Percentiles rank a stretch among this genome's conserved stretches.
Evolutionary conservation across 306 rosid genomes (phyloP).

Genomic region (Delonix regia): DNA sequence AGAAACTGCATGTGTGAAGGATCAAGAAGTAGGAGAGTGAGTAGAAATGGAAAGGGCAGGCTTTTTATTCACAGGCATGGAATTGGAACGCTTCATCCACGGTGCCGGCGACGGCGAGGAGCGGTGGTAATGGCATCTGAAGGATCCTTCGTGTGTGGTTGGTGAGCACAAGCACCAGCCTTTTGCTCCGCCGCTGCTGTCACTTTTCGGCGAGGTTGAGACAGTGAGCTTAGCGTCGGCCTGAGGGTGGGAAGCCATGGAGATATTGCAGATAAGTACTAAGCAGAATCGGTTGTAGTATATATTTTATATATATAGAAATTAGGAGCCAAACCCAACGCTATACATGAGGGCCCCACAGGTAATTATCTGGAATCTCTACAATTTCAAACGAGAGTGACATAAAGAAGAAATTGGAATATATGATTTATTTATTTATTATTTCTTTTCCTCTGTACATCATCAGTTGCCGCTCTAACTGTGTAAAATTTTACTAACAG

Average conservation of each 20-base stretch:
- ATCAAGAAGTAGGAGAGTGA: neutral
- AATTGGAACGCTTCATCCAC: constrained; percentile 66
- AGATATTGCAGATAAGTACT: neutral
- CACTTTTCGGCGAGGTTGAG: constrained; percentile 62
- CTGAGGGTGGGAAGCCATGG: constrained; percentile 59
- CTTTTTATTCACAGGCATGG: constrained; percentile 51
- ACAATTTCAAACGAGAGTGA: no score
- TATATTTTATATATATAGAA: no score
- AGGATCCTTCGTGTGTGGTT: constrained; percentile 88
- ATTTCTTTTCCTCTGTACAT: no score
- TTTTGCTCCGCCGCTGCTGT: constrained; percentile 44
- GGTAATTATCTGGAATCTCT: no score
- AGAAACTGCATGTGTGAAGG: no score
- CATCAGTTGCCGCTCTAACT: no score
- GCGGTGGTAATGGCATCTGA: constrained; percentile 84
- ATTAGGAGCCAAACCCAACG: no score
- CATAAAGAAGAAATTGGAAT: no score
- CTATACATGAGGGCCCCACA: no score
- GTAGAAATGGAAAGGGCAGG: constrained; percentile 32
- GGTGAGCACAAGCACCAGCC: constrained; percentile 90
- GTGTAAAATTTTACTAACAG: no score
- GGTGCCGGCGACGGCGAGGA: constrained; percentile 54
- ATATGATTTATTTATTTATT: no score
- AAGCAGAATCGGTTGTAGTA: no score
- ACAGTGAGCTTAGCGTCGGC: constrained; percentile 36